Evolutionary conservation across 805 yeast genomes (phyloP), one percentile per base, ranked within the genome.

Genomic region (Saccharomyces mikatae): DNA sequence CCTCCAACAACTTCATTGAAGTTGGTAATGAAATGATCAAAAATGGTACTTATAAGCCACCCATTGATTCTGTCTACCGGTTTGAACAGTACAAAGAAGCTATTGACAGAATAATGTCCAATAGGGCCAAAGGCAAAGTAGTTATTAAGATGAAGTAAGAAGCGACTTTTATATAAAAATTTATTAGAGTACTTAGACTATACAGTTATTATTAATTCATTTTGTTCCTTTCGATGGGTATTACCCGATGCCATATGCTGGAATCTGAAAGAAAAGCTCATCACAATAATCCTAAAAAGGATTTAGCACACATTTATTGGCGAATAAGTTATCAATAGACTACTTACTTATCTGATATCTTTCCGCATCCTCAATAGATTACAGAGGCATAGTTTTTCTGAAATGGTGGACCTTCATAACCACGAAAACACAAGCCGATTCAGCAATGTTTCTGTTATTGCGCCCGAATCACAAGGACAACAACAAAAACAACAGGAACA

Each of bases 61-160:
- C 72, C 6, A 73, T 87, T 49, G 92, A 86, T 62, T 74, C 83
- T 4, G 78, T 76, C 36, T 76, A 71, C 56, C 64, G 74, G 14
- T 76, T 84, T 58, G 76, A 72, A 1, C 78, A 85, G 17, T 80
- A 66, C 57, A 58, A 75, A 49, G 64, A 72, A 8, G 94, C 89
- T 1, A 65, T 79, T 48, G 77, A 78, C 8, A 72, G 71, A 57
- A 64, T 85, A 29, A 66, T 65, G 6, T 66, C 74, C 31, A 77
- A 80, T 54, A 71, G 66, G 49, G 82, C 84, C 0, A 74, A 74
- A 51, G 96, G 95, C 41, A 87, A 87, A 67, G 74, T 86, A 30
- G 77, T 87, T 10, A 41, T 72, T 21, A 56, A 53, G 51, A 44
- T 65, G 9, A 46, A 60, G 51, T 53, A 47, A 52, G 13, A 8